Percentiles rank a stretch among this genome's conserved stretches.
Conservation (phyloP, 192 early-diverging fungal genomes). For the Spinellus fusiger region DNA sequence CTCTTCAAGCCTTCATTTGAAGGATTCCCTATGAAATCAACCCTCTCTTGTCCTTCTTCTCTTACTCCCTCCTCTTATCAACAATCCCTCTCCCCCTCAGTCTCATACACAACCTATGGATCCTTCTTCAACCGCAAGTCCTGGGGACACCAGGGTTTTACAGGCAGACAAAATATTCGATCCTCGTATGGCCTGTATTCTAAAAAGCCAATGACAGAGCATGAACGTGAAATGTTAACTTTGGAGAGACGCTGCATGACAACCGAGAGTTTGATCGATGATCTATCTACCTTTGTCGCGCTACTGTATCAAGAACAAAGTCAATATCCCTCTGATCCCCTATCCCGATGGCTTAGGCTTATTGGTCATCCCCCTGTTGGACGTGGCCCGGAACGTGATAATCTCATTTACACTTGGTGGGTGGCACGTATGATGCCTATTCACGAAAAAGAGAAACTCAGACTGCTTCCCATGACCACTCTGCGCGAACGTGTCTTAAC, state of each 20-base stretch:
- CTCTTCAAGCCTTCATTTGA: too few relatives aligned
- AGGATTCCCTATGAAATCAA: too few relatives aligned
- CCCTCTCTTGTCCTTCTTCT: too few relatives aligned
- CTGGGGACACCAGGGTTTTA: too few relatives aligned
- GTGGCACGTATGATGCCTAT: constrained; percentile 43
- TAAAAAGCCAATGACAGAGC: too few relatives aligned
- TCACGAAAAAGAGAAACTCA: constrained; percentile 33
- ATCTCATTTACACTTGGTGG: constrained; percentile 43
- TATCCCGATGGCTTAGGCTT: constrained; percentile 17
- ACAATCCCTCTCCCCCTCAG: too few relatives aligned
- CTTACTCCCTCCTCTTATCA: too few relatives aligned
- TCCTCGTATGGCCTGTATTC: too few relatives aligned
- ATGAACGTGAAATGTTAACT: too few relatives aligned
- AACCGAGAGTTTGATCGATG: constrained; percentile 27
- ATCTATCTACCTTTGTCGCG: constrained; percentile 29
- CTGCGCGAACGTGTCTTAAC: constrained; percentile 36
- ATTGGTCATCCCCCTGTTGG: constrained; percentile 5
- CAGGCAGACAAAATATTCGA: too few relatives aligned
- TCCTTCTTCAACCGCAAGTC: too few relatives aligned
- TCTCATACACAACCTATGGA: too few relatives aligned
- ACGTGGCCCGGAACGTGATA: constrained; percentile 35
- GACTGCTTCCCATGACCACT: constrained; percentile 33
- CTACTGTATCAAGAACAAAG: constrained; percentile 24
- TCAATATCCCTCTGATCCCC: constrained; percentile 31
- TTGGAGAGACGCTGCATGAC: neutral